These are phyloP conservation scores for Nakazawaea molendinolei DNA, from an alignment of 805 yeast genomes.

Conservation along the genomic window DNA sequence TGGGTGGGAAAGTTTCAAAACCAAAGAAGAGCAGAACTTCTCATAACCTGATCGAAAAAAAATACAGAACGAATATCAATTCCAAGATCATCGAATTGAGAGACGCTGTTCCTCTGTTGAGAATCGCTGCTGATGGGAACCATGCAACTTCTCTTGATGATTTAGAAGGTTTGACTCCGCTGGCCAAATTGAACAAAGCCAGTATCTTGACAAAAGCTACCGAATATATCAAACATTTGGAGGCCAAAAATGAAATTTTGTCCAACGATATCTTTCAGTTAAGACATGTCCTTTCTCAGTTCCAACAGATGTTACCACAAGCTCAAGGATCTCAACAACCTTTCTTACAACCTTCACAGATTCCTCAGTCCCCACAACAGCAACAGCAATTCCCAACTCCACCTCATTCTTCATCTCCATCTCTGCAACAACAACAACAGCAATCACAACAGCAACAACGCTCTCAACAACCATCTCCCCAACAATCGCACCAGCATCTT, in stretches of 20 bases:
- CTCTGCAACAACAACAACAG: conserved; percentile 11
- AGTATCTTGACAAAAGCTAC: conserved; percentile 72
- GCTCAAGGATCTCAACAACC: conserved; percentile 2
- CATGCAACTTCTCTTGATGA: conserved; percentile 32
- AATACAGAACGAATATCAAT: conserved; percentile 73
- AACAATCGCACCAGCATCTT: conserved; percentile 6
- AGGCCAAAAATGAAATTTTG: conserved; percentile 47
- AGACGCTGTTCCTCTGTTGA: conserved; percentile 72
- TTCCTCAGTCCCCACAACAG: conserved; percentile 5
- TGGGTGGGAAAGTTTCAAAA: conserved; percentile 25
- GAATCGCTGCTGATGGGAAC: conserved; percentile 51
- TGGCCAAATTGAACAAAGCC: conserved; percentile 70
- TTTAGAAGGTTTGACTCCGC: conserved; percentile 72
- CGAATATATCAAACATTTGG: conserved; percentile 72
- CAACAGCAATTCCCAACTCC: conserved; percentile 7
- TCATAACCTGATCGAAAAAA: conserved; percentile 77
- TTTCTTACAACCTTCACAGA: conserved; percentile 5
- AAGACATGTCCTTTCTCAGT: conserved; percentile 17
- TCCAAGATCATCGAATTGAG: conserved; percentile 61
- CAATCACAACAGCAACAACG: conserved; percentile 1
- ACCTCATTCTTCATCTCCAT: conserved; percentile 7
- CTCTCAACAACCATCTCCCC: conserved; percentile 12
- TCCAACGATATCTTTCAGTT: conserved; percentile 47
- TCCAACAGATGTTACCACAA: conserved; percentile 12
- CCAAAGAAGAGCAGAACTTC: conserved; percentile 50